Conservation (phyloP, 495 filamentous ascomycete species). For the Penicillium pancosmium region DNA sequence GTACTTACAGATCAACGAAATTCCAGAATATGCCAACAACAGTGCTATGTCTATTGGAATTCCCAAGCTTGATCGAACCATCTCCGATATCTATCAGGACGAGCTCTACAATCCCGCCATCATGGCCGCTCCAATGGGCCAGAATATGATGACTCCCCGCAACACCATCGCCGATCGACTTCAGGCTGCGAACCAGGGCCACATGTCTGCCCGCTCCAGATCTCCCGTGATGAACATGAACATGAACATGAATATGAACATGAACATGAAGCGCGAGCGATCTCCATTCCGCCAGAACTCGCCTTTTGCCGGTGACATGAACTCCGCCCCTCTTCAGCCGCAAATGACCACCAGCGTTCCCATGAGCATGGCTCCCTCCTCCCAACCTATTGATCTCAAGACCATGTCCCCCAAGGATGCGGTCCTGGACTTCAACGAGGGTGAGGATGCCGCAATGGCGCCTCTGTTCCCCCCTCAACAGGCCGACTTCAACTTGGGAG, state of each 20-base stretch:
- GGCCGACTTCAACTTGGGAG: slow-evolving; percentile 44
- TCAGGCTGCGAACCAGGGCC: slow-evolving; percentile 75
- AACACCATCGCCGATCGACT: slow-evolving; percentile 73
- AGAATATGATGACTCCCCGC: slow-evolving; percentile 54
- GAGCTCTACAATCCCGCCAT: slow-evolving; percentile 77
- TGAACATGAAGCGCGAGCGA: slow-evolving; percentile 61
- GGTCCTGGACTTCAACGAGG: slow-evolving; percentile 78
- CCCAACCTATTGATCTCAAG: slow-evolving; percentile 55
- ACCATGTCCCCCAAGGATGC: slow-evolving; percentile 98
- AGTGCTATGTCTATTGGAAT: slow-evolving; percentile 48
- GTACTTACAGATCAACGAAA: slow-evolving; percentile 60
- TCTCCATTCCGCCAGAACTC: slow-evolving; percentile 86
- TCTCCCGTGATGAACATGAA: slow-evolving; percentile 44
- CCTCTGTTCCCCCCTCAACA: slow-evolving; percentile 63
- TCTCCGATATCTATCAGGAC: slow-evolving; percentile 83
- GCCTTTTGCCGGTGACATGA: slow-evolving; percentile 55
- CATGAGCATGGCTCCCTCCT: slow-evolving; percentile 32
- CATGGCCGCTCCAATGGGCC: slow-evolving; percentile 50
- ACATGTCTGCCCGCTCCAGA: slow-evolving; percentile 61
- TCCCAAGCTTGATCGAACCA: slow-evolving; percentile 82
- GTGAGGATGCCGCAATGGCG: slow-evolving; percentile 66
- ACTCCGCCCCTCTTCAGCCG: slow-evolving; percentile 29
- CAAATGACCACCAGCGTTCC: slow-evolving; percentile 45
- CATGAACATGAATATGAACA: too few species aligned
- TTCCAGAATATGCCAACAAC: slow-evolving; percentile 47